Evolutionary conservation across 345 rosid species (phyloP).

Genomic region (Melaleuca alternifolia): DNA sequence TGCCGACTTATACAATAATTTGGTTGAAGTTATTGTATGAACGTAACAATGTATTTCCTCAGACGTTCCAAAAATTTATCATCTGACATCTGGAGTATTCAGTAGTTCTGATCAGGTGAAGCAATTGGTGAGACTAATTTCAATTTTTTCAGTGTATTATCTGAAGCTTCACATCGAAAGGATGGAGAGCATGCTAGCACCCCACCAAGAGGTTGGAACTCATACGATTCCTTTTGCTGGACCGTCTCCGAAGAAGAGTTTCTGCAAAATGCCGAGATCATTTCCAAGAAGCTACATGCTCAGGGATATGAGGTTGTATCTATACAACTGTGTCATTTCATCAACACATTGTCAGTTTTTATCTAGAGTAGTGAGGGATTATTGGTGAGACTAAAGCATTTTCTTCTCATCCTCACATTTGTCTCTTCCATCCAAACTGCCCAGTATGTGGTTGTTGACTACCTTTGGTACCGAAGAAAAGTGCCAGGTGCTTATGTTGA

Average conservation of each 20-base stretch:
- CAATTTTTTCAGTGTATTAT: background rate
- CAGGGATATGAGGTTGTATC: conserved; percentile 62
- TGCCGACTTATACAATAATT: background rate
- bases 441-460: conserved; percentile 93
- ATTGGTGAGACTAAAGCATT: background rate
- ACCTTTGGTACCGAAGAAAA: conserved; percentile 87
- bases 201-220: conserved; percentile 98
- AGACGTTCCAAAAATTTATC: background rate
- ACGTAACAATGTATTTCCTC: background rate
- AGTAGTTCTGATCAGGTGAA: background rate
- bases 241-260: conserved; percentile 78
- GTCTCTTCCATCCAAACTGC: background rate
- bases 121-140: background rate
- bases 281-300: conserved; percentile 52
- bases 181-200: conserved; percentile 25
- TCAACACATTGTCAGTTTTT: background rate
- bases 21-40: background rate
- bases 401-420: background rate
- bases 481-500: conserved; percentile 64
- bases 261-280: conserved; percentile 49
- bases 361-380: background rate
- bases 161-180: background rate
- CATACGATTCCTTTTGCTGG: conserved; percentile 95
- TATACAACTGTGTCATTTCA: background rate
- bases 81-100: background rate